A percentile compares a stretch with the other conserved stretches of the same genome.
phyloP scores from a whole-genome alignment of 2,329 filamentous ascomycete species.

The Teratosphaeriaceae sp. region DNA sequence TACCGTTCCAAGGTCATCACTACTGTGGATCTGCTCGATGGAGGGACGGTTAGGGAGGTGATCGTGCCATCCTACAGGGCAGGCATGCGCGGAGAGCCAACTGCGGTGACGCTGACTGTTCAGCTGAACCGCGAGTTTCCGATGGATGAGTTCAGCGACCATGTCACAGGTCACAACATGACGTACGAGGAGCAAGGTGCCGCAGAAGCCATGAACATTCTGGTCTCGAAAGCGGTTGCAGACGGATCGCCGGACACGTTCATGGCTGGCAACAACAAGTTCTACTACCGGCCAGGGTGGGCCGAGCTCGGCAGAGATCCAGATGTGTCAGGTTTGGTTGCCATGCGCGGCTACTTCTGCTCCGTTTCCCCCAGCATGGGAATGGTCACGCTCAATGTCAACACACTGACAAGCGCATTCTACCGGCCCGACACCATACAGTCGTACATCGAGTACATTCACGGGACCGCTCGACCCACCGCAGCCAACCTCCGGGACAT shows the following conservation, averaged over 20 bases:
- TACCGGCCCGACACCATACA: constrained; percentile 7
- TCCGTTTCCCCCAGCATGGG: constrained; percentile 8
- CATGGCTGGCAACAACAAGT: constrained; percentile 14
- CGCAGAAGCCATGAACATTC: constrained; percentile 15
- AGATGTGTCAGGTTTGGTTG: not conserved
- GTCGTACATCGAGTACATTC: not conserved
- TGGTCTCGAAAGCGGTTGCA: constrained; percentile 12
- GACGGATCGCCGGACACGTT: constrained; percentile 3
- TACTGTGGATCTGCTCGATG: not conserved
- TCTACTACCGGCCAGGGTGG: constrained; percentile 15
- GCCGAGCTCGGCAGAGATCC: not conserved
- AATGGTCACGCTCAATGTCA: constrained; percentile 14
- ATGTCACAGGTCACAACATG: constrained; percentile 5
- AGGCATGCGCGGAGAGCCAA: not conserved
- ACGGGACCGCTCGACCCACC: too few species aligned
- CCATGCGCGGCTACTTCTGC: constrained; percentile 10
- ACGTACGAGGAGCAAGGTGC: constrained; percentile 6
- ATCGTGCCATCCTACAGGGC: not conserved
- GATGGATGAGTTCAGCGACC: not conserved
- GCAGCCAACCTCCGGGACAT: not conserved
- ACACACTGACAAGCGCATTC: constrained; percentile 14
- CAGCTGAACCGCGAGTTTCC: not conserved
- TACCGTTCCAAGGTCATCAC: constrained; percentile 5
- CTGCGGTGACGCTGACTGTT: not conserved
- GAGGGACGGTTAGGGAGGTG: not conserved